Base-by-base conservation (phyloP, 257 asterid genomes). In the Mentha longifolia region DNA sequence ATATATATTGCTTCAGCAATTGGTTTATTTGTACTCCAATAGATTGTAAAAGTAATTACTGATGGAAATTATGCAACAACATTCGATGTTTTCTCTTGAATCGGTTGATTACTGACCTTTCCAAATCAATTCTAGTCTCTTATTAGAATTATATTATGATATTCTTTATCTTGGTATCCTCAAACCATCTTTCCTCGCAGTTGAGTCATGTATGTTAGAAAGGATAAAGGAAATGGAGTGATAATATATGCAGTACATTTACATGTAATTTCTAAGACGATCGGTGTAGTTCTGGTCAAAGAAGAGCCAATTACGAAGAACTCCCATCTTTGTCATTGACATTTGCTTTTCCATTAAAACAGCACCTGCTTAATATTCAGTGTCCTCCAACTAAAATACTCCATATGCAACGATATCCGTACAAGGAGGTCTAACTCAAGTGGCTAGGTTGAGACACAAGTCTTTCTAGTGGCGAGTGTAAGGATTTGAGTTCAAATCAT, bases 1-100 rank as follows among this genome's bases (percentile, higher is more conserved):
- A 56, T 35, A n/a, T 22, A 43, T 30, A 52, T 61, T 47, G 62
- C 42, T 69, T 25, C 68, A 19, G 56, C 52, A 11, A 20, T 62
- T 46, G 67, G 42, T 30, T 31, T 39, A 30, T 31, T 17, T 61
- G 51, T 39, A 61, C 51, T 37, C 35, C 67, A 10, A 17, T 61
- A 17, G 67, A 37, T 61, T 39, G 67, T 37, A 37, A 20, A 61
- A 17, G 33, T 61, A 61, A 55, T 6, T 25, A 55, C 9, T 25
- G 9, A 13, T 12, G 13, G 57, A 50, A 16, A 49, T 49, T 19
- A 49, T 49, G 22, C 50, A 13, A 13, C 46, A 42, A 15, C 15
- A 42, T 13, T 42, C 12, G 46, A 15, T 10, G 46, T 42, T 42
- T 8, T 42, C 31, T 28, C 31, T 28, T 35, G 39, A 7, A 35